phyloP scores from a whole-genome alignment of 2,329 filamentous ascomycete species.

The Neurospora sp. region DNA sequence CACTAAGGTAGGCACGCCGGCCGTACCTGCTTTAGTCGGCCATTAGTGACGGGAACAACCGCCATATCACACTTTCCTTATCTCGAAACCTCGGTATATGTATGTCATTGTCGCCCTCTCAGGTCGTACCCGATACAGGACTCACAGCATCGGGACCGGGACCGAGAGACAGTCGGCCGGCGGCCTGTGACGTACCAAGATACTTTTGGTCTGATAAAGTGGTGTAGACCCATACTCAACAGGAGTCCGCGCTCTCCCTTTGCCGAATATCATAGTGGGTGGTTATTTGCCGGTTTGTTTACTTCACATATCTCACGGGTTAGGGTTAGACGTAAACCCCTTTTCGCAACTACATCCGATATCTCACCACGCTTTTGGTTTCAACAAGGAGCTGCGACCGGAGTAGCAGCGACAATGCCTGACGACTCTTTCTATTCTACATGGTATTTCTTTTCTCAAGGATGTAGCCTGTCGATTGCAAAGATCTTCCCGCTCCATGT shows the following conservation, averaged over 20 bases:
- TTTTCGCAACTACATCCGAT: not conserved
- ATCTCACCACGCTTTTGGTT: not conserved
- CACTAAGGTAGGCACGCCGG: not conserved
- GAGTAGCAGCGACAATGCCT: not conserved
- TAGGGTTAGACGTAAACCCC: not conserved
- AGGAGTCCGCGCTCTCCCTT: too few species aligned
- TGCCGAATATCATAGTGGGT: too few species aligned
- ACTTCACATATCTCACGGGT: not conserved
- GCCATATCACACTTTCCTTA: not conserved
- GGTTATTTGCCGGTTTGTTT: not conserved
- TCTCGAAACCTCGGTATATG: not conserved
- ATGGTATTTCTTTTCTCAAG: not conserved
- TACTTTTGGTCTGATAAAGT: not conserved
- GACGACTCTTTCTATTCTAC: not conserved
- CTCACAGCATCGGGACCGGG: not conserved
- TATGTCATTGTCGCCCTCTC: not conserved
- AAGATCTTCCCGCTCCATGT: not conserved
- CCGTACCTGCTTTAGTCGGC: not conserved
- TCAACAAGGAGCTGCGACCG: not conserved
- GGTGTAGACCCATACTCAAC: not conserved
- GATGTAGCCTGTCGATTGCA: not conserved
- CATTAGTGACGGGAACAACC: not conserved
- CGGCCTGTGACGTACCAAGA: not conserved
- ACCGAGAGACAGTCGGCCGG: not conserved
- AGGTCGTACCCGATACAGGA: not conserved